These are phyloP conservation scores for Misopates orontium DNA, from an alignment of 257 asterid species.

Conservation along the genomic window DNA sequence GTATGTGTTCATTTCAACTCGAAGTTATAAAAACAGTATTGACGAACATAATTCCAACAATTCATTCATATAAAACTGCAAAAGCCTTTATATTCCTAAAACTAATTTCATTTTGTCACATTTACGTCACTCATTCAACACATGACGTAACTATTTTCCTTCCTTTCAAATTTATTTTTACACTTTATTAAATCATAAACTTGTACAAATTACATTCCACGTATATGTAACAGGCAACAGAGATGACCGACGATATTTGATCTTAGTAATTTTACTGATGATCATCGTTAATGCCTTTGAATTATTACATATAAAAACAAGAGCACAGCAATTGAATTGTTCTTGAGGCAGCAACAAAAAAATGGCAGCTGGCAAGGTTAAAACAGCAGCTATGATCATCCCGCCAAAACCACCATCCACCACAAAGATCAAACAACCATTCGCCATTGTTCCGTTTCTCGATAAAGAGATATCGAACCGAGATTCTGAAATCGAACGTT, in stretches of 20 bases:
- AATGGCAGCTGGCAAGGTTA: constrained; percentile 90
- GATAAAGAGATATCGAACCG: constrained; percentile 55
- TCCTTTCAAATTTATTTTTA: no score
- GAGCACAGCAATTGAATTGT: no score
- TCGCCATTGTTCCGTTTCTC: constrained; percentile 68
- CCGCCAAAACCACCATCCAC: constrained; percentile 65
- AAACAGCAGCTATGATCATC: constrained; percentile 70
- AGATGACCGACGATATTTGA: not conserved
- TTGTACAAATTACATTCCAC: not conserved
- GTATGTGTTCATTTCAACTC: no score
- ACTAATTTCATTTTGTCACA: no score
- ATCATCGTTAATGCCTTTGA: not conserved
- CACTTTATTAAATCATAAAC: no score
- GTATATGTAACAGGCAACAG: not conserved
- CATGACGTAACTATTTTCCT: no score
- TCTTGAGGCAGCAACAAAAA: constrained; percentile 1
- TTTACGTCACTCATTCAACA: no score
- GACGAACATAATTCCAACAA: no score
- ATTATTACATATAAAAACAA: not conserved
- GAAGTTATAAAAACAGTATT: no score
- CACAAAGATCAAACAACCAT: constrained; percentile 53
- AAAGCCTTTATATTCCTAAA: no score
- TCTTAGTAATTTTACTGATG: not conserved
- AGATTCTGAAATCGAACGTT: constrained; percentile 55
- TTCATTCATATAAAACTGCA: no score